These are phyloP conservation scores for Ogataea saltuana DNA, from an alignment of 805 yeast genomes.

Conservation along the genomic window DNA sequence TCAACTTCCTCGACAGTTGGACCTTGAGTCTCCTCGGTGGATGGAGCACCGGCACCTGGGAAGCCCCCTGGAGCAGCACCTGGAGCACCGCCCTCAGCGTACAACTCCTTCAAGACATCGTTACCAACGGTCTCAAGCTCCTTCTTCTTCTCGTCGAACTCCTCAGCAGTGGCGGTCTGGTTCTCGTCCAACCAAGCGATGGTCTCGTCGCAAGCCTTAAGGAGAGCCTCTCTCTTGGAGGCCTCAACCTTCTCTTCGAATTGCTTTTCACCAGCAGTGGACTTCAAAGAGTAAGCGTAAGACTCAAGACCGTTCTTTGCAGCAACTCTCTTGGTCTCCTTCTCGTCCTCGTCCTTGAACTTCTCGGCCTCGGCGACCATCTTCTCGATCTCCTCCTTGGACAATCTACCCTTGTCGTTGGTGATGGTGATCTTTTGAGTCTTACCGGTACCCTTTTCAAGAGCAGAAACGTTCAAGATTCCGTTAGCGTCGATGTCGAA, in stretches of 20 bases:
- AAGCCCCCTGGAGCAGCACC: conserved; percentile 61
- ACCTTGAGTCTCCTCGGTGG: conserved; percentile 41
- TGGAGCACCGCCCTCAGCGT: conserved; percentile 89
- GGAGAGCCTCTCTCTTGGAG: conserved; percentile 55
- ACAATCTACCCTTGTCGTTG: conserved; percentile 54
- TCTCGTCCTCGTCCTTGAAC: conserved; percentile 62
- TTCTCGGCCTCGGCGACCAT: conserved; percentile 67
- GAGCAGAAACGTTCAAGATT: conserved; percentile 56
- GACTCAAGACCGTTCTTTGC: conserved; percentile 60
- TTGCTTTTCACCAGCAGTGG: conserved; percentile 41
- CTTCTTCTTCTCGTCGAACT: conserved; percentile 90
- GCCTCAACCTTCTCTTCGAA: conserved; percentile 41
- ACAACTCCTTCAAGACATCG: conserved; percentile 96
- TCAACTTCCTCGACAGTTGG: conserved; percentile 86
- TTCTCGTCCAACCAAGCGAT: conserved; percentile 91
- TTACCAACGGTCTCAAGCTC: conserved; percentile 93
- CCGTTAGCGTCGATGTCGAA: conserved; percentile 86
- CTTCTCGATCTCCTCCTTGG: conserved; percentile 62
- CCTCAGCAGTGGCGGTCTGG: conserved; percentile 91
- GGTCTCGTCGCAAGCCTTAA: conserved; percentile 74
- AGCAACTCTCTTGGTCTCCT: conserved; percentile 55
- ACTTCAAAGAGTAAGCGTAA: conserved; percentile 56
- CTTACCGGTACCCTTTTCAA: conserved; percentile 56
- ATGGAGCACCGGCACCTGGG: conserved; percentile 40
- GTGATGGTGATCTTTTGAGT: conserved; percentile 51